Base-by-base conservation (phyloP, 352 stramenopile genomes). In the Phytophthora pinifolia region DNA sequence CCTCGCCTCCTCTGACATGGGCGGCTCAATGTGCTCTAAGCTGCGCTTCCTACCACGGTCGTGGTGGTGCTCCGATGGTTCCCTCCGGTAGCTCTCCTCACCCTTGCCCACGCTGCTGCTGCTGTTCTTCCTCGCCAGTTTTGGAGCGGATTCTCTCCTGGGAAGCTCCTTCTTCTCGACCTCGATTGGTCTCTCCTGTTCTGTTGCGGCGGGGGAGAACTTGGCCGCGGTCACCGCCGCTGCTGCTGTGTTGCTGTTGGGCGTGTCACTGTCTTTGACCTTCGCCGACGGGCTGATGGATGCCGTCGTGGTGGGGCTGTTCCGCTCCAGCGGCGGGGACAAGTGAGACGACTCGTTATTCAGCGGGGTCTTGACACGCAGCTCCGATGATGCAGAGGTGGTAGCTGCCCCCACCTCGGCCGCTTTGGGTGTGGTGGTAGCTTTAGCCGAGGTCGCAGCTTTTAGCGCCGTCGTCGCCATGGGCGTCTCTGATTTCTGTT, bases 211-310 rank as follows among this genome's bases (percentile, higher is more conserved):
- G 4, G 54, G 65, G 14, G 65, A 67, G 25, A 68, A 67, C 47
- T 70, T 68, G 42, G 65, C 46, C 14, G 57, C 54, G 22, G 43
- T 27, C 14, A 49, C 55, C 0, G 48, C 53, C 6, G 36, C 43
- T 9, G 65, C 42, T 30, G 54, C 50, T 50, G 50, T 62, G 37
- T 47, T 68, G n/a, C 10, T 63, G 22, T 71, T 69, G 4, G 62
- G 46, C 27, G 56, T 54, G 25, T 73, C 66, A 9, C 32, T 70
- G 33, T 84, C 74, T 22, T 80, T 84, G 4, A 64, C 56, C 56
- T 84, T 84, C 10, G 66, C 61, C 6, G 71, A 82, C 4, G 74
- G 74, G 15, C 74, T 84, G 37, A 84, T 82, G 6, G 74, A 82
- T 50, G 70, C 62, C 48, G 62, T 54, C 30, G 49, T 66, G 14